phyloP scores from a whole-genome alignment of 176 grass and related monocot species.

The Paspalum vaginatum region DNA sequence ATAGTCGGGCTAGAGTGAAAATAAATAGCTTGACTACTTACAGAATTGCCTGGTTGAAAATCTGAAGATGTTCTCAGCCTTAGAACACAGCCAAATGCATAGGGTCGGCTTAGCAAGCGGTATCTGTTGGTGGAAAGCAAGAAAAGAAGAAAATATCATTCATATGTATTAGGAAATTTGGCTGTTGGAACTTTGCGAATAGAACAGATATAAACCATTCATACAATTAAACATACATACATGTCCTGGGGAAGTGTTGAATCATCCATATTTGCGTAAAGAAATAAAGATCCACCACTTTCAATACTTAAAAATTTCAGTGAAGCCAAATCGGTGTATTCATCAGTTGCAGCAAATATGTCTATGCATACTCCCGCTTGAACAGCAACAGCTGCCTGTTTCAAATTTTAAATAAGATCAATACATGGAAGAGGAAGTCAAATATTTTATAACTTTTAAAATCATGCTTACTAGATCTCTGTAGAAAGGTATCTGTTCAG shows the following conservation, averaged over 20 bases:
- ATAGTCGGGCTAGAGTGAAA: slow-evolving; percentile 22
- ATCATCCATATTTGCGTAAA: slow-evolving; percentile 82
- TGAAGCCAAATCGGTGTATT: slow-evolving; percentile 96
- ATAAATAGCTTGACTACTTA: slow-evolving; percentile 56
- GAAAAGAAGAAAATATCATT: slow-evolving; percentile 8
- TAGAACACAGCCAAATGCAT: slow-evolving; percentile 98
- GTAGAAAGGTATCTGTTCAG: slow-evolving; percentile 95
- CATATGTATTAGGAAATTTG: slow-evolving; percentile 7
- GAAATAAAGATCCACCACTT: slow-evolving; percentile 97
- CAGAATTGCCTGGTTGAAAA: slow-evolving; percentile 74
- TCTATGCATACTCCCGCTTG: slow-evolving; percentile 96
- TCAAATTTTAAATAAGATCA: slow-evolving; percentile 38
- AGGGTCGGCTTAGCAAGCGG: slow-evolving; percentile 87
- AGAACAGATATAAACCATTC: slow-evolving; percentile 17
- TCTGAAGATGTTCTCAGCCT: slow-evolving; percentile 95
- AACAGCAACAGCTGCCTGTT: slow-evolving; percentile 93
- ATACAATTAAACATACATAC: slow-evolving; percentile 59
- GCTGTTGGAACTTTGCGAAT: slow-evolving; percentile 17
- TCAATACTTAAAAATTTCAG: slow-evolving; percentile 96
- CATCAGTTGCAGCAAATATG: slow-evolving; percentile 92
- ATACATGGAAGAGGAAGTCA: background rate
- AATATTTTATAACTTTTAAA: slow-evolving; percentile 18
- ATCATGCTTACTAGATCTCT: slow-evolving; percentile 78
- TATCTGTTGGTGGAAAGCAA: slow-evolving; percentile 59
- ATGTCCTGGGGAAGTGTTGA: slow-evolving; percentile 97